These are phyloP conservation scores for Funneliformis geosporum DNA, from an alignment of 192 early-diverging fungal species.

Conservation along the genomic window DNA sequence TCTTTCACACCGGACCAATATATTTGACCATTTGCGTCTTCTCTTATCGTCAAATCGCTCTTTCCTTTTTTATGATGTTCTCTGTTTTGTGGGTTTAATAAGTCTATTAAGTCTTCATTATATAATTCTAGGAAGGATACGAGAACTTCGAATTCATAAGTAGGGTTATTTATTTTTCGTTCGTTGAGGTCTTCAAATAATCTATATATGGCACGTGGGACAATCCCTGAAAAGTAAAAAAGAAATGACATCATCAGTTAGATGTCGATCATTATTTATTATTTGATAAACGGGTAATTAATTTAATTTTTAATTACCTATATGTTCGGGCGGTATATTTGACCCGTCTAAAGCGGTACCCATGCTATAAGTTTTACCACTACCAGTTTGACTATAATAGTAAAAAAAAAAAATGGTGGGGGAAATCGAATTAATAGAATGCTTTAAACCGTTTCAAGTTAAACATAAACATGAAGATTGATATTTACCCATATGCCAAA, in stretches of 20 bases:
- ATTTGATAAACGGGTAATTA: not conserved
- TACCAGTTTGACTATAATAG: constrained; percentile 73
- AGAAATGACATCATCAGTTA: not conserved
- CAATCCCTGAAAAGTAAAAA: constrained; percentile 53
- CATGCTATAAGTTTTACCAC: constrained; percentile 97
- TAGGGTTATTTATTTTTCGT: constrained; percentile 42
- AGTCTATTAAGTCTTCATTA: constrained; percentile 94
- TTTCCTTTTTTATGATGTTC: constrained; percentile 33
- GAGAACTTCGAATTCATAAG: constrained; percentile 50
- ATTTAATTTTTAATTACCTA: constrained; percentile 36
- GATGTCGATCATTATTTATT: not conserved
- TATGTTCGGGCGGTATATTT: constrained; percentile 37
- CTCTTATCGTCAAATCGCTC: constrained; percentile 61
- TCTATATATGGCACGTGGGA: constrained; percentile 65
- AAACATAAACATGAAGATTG: not conserved
- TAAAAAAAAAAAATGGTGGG: too few species aligned
- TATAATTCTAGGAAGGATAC: constrained; percentile 96
- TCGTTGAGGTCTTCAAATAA: constrained; percentile 52
- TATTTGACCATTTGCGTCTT: constrained; percentile 86
- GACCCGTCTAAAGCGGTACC: constrained; percentile 66
- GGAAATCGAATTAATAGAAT: too few species aligned
- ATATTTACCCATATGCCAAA: constrained; percentile 74
- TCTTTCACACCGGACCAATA: constrained; percentile 83
- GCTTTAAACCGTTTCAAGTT: not conserved
- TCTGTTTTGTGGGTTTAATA: constrained; percentile 56